These are phyloP conservation scores for Parachlorella kessleri DNA, from an alignment of 139 green algal species.

Conservation along the genomic window DNA sequence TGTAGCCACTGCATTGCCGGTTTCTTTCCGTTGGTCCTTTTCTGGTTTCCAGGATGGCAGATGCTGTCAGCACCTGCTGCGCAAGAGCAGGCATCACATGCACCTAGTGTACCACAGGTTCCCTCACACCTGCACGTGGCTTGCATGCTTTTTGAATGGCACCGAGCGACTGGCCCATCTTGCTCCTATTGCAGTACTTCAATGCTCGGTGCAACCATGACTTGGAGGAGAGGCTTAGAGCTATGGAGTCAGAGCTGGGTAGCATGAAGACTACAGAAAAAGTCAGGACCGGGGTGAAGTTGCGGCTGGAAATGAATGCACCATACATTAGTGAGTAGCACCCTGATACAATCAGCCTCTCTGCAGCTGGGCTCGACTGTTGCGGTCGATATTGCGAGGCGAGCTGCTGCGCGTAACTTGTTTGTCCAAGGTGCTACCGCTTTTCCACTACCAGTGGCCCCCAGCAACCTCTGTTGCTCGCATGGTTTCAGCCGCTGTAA, in stretches of 20 bases:
- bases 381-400: neutral
- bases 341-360: too few relatives aligned
- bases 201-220: neutral
- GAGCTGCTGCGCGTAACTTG: neutral
- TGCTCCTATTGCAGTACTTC: neutral
- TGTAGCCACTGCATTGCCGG: too few relatives aligned
- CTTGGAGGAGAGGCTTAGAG: too few relatives aligned
- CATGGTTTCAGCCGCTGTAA: neutral
- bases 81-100: too few relatives aligned
- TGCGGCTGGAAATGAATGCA: slow-evolving; percentile 56
- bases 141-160: neutral
- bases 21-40: too few relatives aligned
- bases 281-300: slow-evolving; percentile 50
- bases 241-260: too few relatives aligned
- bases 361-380: too few relatives aligned
- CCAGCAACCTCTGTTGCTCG: neutral
- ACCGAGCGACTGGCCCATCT: neutral
- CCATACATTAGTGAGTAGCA: slow-evolving; percentile 48
- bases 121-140: neutral
- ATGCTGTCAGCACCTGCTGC: too few relatives aligned
- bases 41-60: too few relatives aligned
- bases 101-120: neutral
- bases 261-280: slow-evolving; percentile 16
- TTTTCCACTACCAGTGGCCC: neutral
- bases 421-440: neutral